phyloP scores from a whole-genome alignment of 140 eudicot species.

The Stevia rebaudiana region DNA sequence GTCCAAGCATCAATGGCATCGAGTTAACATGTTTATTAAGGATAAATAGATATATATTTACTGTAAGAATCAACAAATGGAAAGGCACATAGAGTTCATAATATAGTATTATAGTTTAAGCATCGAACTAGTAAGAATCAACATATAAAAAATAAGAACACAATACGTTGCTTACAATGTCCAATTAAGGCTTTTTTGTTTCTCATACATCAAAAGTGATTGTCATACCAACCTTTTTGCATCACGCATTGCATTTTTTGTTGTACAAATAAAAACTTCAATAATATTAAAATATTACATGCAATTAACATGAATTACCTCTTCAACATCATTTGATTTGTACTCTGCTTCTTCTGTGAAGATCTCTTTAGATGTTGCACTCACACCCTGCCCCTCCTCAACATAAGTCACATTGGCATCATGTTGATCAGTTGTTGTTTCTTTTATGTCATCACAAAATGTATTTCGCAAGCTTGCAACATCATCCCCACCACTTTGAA shows the following conservation, averaged over 20 bases:
- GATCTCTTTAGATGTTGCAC: conserved; percentile 9
- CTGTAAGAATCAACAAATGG: background rate
- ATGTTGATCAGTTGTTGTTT: background rate
- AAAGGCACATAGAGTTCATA: background rate
- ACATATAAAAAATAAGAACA: background rate
- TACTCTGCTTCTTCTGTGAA: conserved; percentile 12
- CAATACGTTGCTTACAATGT: background rate
- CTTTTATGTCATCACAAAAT: conserved; percentile 8
- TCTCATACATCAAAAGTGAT: background rate
- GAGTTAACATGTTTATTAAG: background rate
- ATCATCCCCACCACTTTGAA: conserved; percentile 5
- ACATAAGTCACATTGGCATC: conserved; percentile 6
- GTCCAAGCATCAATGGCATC: conserved; percentile 5
- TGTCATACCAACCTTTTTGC: background rate
- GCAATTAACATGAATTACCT: conserved; percentile 12
- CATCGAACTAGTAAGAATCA: background rate
- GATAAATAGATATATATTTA: background rate
- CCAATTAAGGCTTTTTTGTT: background rate
- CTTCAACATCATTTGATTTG: conserved; percentile 9
- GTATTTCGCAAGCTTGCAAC: conserved; percentile 8
- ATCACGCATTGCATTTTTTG: conserved; percentile 1
- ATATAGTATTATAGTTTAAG: background rate
- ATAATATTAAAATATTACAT: background rate
- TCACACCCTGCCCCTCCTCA: conserved; percentile 15
- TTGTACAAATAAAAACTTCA: background rate